Conservation (phyloP, 495 filamentous ascomycete species). For the Xylaria grammica region DNA sequence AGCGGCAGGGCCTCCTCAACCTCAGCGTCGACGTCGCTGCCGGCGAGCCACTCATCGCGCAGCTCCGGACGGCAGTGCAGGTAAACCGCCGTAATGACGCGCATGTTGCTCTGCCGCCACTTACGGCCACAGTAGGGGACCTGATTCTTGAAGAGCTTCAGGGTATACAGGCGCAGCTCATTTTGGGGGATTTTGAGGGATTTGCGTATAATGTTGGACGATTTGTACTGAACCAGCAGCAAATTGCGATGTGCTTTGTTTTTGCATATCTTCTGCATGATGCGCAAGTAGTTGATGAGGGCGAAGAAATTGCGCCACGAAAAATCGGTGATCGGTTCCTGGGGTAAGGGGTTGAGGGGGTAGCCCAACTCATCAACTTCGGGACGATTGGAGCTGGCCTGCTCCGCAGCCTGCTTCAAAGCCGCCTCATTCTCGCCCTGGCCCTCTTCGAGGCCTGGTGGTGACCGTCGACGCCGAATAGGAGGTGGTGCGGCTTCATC, state of each 20-base stretch:
- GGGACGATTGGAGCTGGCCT: slow-evolving; percentile 56
- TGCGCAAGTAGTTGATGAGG: slow-evolving; percentile 88
- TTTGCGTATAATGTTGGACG: slow-evolving; percentile 84
- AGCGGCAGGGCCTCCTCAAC: slow-evolving; percentile 90
- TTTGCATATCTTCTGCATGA: slow-evolving; percentile 97
- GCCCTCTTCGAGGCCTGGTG: slow-evolving; percentile 35
- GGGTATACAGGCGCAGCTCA: slow-evolving; percentile 85
- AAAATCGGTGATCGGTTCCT: slow-evolving; percentile 85
- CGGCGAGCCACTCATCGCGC: slow-evolving; percentile 93
- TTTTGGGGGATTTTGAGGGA: slow-evolving; percentile 88
- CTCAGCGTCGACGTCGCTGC: slow-evolving; percentile 86
- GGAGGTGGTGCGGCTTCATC: slow-evolving; percentile 88
- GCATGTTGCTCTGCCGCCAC: slow-evolving; percentile 98
- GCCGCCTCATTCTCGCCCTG: slow-evolving; percentile 35
- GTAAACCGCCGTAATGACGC: slow-evolving; percentile 96
- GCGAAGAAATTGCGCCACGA: slow-evolving; percentile 94
- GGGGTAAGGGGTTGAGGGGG: slow-evolving; percentile 65
- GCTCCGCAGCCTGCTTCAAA: slow-evolving; percentile 33
- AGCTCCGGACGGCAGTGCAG: slow-evolving; percentile 90
- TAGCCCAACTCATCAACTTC: slow-evolving; percentile 91
- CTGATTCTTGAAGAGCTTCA: slow-evolving; percentile 98
- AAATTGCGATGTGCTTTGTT: slow-evolving; percentile 92
- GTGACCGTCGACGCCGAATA: slow-evolving; percentile 63
- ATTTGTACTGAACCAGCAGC: slow-evolving; percentile 93
- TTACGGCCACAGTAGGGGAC: slow-evolving; percentile 97